These are phyloP conservation scores for Maudiozyma pseudohumilis DNA, from an alignment of 805 yeast species.

Conservation along the genomic window DNA sequence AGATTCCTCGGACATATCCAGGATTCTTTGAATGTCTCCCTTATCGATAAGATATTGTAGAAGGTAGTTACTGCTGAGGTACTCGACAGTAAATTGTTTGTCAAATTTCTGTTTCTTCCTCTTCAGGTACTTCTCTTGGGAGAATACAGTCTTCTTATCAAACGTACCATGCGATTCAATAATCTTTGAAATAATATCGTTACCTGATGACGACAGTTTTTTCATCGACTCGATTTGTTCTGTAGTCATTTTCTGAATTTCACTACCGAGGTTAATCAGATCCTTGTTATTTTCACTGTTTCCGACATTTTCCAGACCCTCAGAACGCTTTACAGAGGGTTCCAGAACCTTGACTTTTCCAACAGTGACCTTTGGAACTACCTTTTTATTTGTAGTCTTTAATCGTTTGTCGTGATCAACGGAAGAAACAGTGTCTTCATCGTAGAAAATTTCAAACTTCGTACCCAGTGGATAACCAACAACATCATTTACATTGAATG, in stretches of 20 bases:
- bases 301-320: slow-evolving; percentile 19
- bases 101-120: slow-evolving; percentile 89
- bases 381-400: slow-evolving; percentile 11
- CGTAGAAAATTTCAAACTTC: slow-evolving; percentile 69
- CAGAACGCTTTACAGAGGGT: slow-evolving; percentile 14
- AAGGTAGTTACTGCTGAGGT: slow-evolving; percentile 59
- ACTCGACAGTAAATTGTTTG: slow-evolving; percentile 74
- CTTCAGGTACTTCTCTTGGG: slow-evolving; percentile 85
- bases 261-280: slow-evolving; percentile 55
- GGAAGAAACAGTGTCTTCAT: slow-evolving; percentile 6
- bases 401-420: slow-evolving; percentile 3
- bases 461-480: slow-evolving; percentile 82
- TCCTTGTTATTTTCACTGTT: slow-evolving; percentile 57
- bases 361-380: slow-evolving; percentile 3
- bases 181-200: slow-evolving; percentile 70
- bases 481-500: slow-evolving; percentile 62
- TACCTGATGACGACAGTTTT: slow-evolving; percentile 58
- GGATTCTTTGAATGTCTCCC: slow-evolving; percentile 54
- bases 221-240: slow-evolving; percentile 84
- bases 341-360: slow-evolving; percentile 20
- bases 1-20: slow-evolving; percentile 80
- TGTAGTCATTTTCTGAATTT: slow-evolving; percentile 61
- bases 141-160: slow-evolving; percentile 76
- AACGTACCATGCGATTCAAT: slow-evolving; percentile 79
- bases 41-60: slow-evolving; percentile 69